Evolutionary conservation across 2,329 filamentous ascomycete genomes (phyloP), one percentile per base, ranked within the genome.

Genomic region (Exophiala lecanii-corni): DNA sequence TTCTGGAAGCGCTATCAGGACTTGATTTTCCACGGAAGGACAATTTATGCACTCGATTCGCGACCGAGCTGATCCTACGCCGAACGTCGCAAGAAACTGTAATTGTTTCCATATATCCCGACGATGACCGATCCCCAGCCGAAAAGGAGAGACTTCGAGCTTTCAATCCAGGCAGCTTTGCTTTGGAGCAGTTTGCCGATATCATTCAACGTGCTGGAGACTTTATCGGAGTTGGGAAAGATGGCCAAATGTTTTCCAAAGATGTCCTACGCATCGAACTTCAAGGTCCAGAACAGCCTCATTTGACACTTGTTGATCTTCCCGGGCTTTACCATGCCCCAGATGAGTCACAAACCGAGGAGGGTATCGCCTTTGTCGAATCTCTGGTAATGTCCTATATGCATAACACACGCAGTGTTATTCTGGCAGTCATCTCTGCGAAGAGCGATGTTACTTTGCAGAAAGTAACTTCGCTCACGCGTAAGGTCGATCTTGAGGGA

Each of bases 1-100:
- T 82, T 0, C 69, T 84, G 0, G 76, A 82, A 50, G 80, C 79
- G 0, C 76, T 84, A 34, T 77, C 78, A 0, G 70, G 74, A 9
- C 73, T 85, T 1, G 70, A 70, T 0, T 82, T 84, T 35, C 75
- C 77, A 0, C 63, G 71, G 7, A 74, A 78, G 4, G 71, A 72
- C 9, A 71, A 64, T 17, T 43, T 78, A 0, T 81, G 77, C 55
- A 83, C 80, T 0, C 67, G 75, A 0, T 82, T 82, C 46, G 73
- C 79, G 0, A 82, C 77, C 0, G 76, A 83, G 53, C 60, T 82
- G 3, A 68, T 77, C 13, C 63, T 82, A 7, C 68, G 73, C 2
- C 67, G 69, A 3, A 62, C 61, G 1, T 19, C 54, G 4, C 17
- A 3, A 3, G 18, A 20, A 4, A 20, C 17, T 15, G 25, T 49